Conservation (phyloP, 495 filamentous ascomycete species). For the Aspergillus nanangensis region DNA sequence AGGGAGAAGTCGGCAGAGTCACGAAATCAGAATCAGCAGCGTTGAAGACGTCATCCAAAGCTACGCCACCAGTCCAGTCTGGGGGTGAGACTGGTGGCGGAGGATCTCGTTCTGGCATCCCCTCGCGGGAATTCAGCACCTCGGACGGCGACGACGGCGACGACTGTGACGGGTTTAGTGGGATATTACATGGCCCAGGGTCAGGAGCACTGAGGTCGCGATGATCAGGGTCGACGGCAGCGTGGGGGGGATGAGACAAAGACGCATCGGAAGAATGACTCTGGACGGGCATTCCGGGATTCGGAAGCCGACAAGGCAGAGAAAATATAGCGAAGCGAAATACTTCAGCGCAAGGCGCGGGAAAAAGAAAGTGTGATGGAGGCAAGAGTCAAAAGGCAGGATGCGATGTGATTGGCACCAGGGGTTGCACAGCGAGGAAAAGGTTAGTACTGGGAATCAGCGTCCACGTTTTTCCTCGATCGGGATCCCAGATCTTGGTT, state of each 20-base stretch:
- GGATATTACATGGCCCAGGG: too few species aligned
- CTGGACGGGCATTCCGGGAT: background rate
- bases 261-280: too few species aligned
- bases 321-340: background rate
- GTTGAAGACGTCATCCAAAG: background rate
- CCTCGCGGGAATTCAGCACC: too few species aligned
- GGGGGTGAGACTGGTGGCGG: too few species aligned
- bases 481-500: slow-evolving; percentile 18
- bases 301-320: background rate
- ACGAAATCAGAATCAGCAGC: too few species aligned
- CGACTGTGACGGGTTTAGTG: too few species aligned
- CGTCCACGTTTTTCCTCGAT: slow-evolving; percentile 18
- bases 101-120: background rate
- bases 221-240: too few species aligned
- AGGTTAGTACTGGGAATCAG: too few species aligned
- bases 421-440: slow-evolving; percentile 4
- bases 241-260: too few species aligned
- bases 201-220: too few species aligned
- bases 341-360: background rate
- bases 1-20: too few species aligned
- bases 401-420: slow-evolving; percentile 14
- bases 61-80: background rate
- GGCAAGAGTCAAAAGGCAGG: background rate
- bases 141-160: too few species aligned
- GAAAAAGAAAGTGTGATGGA: background rate